Evolutionary conservation across 768 basidiomycete species (phyloP).

Genomic region (Leucosporidium scottii): DNA sequence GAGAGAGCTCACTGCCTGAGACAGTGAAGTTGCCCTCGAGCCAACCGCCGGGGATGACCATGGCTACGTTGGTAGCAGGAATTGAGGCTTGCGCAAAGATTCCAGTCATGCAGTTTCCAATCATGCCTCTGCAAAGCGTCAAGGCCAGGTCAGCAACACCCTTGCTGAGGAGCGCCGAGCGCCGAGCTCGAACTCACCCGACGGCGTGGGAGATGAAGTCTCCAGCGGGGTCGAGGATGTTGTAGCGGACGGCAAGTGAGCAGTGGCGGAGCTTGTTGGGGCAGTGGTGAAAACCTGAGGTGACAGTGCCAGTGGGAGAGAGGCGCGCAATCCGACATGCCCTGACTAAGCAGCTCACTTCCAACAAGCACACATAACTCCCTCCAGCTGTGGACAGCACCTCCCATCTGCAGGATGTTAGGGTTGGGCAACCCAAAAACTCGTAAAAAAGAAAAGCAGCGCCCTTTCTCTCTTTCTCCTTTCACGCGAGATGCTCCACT

Average conservation of each 20-base stretch:
- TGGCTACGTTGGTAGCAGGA: slow-evolving; percentile 70
- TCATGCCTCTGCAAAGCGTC: slow-evolving; percentile 40
- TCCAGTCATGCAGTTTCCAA: slow-evolving; percentile 60
- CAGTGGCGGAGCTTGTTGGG: slow-evolving; percentile 31
- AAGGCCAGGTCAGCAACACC: background rate
- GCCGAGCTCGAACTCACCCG: background rate
- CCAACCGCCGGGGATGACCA: slow-evolving; percentile 68
- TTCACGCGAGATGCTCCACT: too few relatives aligned
- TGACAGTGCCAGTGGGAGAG: slow-evolving; percentile 40
- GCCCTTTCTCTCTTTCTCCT: too few relatives aligned
- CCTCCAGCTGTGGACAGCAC: too few relatives aligned
- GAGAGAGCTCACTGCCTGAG: slow-evolving; percentile 56
- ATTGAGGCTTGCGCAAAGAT: slow-evolving; percentile 73
- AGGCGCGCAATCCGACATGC: slow-evolving; percentile 39
- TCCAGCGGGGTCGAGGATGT: background rate
- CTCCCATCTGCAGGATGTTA: too few relatives aligned
- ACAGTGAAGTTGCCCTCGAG: slow-evolving; percentile 52
- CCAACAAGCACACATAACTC: too few relatives aligned
- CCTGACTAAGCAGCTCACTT: too few relatives aligned
- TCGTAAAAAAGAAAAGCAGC: too few relatives aligned
- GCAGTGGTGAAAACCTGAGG: slow-evolving; percentile 33
- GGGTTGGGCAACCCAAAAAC: too few relatives aligned
- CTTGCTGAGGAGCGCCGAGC: background rate
- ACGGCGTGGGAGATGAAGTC: background rate
- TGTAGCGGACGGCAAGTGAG: background rate